Evolutionary conservation across 768 basidiomycete species (phyloP), one percentile per base, ranked within the genome.

Genomic region (Termitomyces sp.): DNA sequence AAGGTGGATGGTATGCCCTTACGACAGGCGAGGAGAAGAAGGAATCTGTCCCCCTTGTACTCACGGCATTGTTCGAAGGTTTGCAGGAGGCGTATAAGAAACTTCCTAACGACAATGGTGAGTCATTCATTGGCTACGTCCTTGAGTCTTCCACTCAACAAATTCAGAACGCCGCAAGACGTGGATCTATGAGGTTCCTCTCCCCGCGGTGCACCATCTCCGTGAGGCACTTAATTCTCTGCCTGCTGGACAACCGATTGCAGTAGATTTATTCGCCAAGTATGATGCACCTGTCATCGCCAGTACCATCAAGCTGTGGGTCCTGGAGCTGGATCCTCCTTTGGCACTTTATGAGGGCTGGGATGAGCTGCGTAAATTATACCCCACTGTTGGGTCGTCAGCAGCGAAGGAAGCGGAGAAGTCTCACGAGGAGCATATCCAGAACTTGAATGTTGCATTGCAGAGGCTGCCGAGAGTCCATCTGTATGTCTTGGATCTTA

Each of bases 171-270:
- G 84, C 67, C 85, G 95, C 57, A 93, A 89, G 74, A 76, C 87
- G 4, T 98, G 95, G 95, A 91, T 98, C 53, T 98, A 97, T 71
- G 93, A 98, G 64, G 90, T 92, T 4, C 94, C 95, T 1, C 79
- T 98, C 6, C 77, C 84, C 1, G 83, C 85, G 25, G 82, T 90
- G 16, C 95, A 98, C 64, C 88, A 89, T 57, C 84, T 98, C 31
- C 86, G 95, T 56, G 91, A 94, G 71, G 79, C 80, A 5, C 76
- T 98, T 53, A 96, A 97, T 67, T 83, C 80, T 10, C 72, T 90
- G n/a, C 86, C 82, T 7, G 68, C 79, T 50, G 79, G 77, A 27
- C 76, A 79, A 54, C 69, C 86, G 21, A 82, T 90, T 61, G 74
- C 91, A 16, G 23, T 63, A 0, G 77, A 78, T 27, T 43, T 82